Evolutionary conservation across 2,329 filamentous ascomycete genomes (phyloP).

Genomic region (Ophiosphaerella korrae): DNA sequence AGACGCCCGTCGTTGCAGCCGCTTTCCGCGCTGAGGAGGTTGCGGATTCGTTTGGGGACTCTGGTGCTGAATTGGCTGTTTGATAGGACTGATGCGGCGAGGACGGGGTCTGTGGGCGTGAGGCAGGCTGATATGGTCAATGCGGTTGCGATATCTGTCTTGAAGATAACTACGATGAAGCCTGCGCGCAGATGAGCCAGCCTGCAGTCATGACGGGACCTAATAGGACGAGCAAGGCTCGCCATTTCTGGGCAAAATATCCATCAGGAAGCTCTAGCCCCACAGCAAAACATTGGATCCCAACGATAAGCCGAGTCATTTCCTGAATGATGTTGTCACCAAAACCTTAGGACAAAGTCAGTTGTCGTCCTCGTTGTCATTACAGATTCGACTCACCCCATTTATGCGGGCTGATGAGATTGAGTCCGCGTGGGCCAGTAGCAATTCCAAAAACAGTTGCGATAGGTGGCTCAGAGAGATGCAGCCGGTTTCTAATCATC

Average conservation of each 20-base stretch:
- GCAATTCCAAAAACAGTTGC: slow-evolving; percentile 54
- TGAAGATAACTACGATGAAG: slow-evolving; percentile 55
- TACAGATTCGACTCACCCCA: slow-evolving; percentile 41
- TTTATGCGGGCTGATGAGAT: slow-evolving; percentile 46
- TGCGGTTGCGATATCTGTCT: slow-evolving; percentile 52
- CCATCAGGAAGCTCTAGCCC: slow-evolving; percentile 47
- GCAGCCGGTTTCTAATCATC: slow-evolving; percentile 54
- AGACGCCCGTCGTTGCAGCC: slow-evolving; percentile 63
- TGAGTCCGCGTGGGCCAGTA: slow-evolving; percentile 49
- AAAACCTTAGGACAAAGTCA: slow-evolving; percentile 13
- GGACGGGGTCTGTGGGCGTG: slow-evolving; percentile 62
- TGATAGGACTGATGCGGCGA: slow-evolving; percentile 59
- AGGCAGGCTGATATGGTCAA: slow-evolving; percentile 60
- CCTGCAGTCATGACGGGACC: slow-evolving; percentile 59
- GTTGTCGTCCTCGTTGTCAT: no score
- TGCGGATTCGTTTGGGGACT: slow-evolving; percentile 57
- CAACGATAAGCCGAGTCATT: slow-evolving; percentile 53
- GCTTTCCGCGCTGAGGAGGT: slow-evolving; percentile 60
- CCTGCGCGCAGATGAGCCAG: slow-evolving; percentile 55
- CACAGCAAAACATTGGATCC: slow-evolving; percentile 49
- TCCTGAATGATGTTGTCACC: slow-evolving; percentile 50
- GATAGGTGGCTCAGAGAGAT: slow-evolving; percentile 56
- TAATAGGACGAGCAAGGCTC: slow-evolving; percentile 55
- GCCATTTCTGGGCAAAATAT: slow-evolving; percentile 60
- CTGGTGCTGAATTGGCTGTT: slow-evolving; percentile 59